Evolutionary conservation across 192 early-diverging fungal genomes (phyloP).

Genomic region (Dimargaris cristalligena): DNA sequence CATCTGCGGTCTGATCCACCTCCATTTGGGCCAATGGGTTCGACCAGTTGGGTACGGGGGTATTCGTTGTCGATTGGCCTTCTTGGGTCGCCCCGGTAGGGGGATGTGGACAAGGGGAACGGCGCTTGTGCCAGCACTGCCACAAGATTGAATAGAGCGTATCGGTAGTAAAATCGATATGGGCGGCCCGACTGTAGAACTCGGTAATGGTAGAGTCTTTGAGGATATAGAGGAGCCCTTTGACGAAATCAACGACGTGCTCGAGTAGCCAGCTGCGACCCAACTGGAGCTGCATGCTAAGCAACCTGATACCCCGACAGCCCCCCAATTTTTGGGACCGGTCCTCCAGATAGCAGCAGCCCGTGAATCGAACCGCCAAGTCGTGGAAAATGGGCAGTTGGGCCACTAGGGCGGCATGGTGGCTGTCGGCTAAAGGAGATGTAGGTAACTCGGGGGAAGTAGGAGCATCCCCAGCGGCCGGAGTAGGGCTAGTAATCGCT

Average conservation of each 20-base stretch:
- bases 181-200: not conserved
- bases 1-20: not conserved
- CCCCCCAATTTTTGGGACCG: constrained; percentile 80
- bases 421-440: no score
- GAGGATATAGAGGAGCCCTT: constrained; percentile 80
- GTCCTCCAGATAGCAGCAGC: constrained; percentile 79
- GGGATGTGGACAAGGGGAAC: no score
- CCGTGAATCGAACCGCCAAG: constrained; percentile 72
- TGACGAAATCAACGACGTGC: constrained; percentile 86
- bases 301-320: constrained; percentile 71
- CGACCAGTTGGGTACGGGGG: not conserved
- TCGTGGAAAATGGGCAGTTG: constrained; percentile 56
- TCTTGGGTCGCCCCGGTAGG: not conserved
- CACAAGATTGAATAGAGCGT: not conserved
- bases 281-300: constrained; percentile 66
- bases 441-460: no score
- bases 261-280: constrained; percentile 84
- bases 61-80: not conserved
- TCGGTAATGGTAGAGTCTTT: constrained; percentile 49
- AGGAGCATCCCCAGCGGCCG: no score
- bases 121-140: constrained; percentile 1
- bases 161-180: not conserved
- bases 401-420: constrained; percentile 20
- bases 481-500: no score
- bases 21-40: not conserved